A percentile compares a stretch with the other conserved stretches of the same genome.
Conservation (phyloP, 371 early-diverging fungal species). For the Catenaria anguillulae region DNA sequence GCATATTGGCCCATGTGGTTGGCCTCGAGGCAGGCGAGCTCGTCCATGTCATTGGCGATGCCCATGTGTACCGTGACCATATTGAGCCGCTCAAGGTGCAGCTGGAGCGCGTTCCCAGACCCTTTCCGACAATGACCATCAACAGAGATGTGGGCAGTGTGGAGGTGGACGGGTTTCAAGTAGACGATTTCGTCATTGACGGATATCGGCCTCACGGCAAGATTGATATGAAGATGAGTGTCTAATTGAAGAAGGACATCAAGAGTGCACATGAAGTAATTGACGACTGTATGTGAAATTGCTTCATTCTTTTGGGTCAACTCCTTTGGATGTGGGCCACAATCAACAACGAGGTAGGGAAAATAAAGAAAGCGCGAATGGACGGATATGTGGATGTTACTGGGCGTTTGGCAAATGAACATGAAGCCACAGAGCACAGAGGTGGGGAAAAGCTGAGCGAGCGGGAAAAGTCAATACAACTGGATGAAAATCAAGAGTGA, state of each 20-base stretch:
- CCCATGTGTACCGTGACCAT: constrained; percentile 95
- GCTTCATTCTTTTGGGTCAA: no score
- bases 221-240: constrained; percentile 94
- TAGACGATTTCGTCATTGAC: constrained; percentile 70
- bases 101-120: constrained; percentile 59
- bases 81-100: constrained; percentile 76
- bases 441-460: no score
- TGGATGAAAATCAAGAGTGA: no score
- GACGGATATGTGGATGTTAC: no score
- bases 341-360: no score
- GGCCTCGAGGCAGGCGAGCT: constrained; percentile 80
- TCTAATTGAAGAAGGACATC: constrained; percentile 24
- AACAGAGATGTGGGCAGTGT: constrained; percentile 29
- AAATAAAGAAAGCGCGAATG: no score
- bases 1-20: constrained; percentile 86
- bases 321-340: no score
- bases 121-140: constrained; percentile 76
- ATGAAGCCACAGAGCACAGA: no score
- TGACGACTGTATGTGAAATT: no score
- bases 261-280: no score
- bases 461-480: no score
- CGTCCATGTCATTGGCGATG: constrained; percentile 92
- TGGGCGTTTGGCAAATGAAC: no score
- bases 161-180: constrained; percentile 68
- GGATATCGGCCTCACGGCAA: constrained; percentile 82